Percentiles rank a stretch among this genome's conserved stretches.
These are phyloP conservation scores for Saccharomyces uvarum DNA, from an alignment of 1,139 yeast genomes.

Conservation along the genomic window DNA sequence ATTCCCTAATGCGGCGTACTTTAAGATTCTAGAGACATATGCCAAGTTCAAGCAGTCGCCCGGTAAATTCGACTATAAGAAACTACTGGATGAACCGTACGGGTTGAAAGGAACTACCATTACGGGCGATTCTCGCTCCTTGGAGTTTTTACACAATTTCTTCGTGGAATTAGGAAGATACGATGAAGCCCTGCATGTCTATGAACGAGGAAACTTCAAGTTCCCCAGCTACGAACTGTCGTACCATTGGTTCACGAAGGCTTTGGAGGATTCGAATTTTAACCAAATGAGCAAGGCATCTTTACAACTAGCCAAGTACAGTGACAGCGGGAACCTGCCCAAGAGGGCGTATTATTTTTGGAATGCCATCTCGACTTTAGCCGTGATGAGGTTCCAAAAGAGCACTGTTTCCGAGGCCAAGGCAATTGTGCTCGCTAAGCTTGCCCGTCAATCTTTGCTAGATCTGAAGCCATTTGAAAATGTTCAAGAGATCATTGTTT, in stretches of 20 bases:
- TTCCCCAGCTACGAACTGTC: slow-evolving; percentile 24
- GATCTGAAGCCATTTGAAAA: slow-evolving; percentile 21
- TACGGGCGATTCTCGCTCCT: slow-evolving; percentile 22
- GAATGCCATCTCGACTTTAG: slow-evolving; percentile 26
- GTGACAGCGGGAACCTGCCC: slow-evolving; percentile 7
- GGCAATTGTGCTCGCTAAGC: slow-evolving; percentile 17
- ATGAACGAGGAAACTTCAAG: slow-evolving; percentile 25
- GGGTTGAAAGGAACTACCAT: slow-evolving; percentile 16
- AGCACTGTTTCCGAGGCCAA: slow-evolving; percentile 18
- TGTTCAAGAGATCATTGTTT: slow-evolving; percentile 28
- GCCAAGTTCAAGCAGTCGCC: slow-evolving; percentile 27
- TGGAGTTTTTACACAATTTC: slow-evolving; percentile 23
- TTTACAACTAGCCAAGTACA: slow-evolving; percentile 21
- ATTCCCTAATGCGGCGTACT: slow-evolving; percentile 23
- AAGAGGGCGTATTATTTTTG: slow-evolving; percentile 23
- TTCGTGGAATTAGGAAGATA: slow-evolving; percentile 22
- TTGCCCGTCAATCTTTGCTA: slow-evolving; percentile 20
- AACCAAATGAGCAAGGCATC: slow-evolving; percentile 23
- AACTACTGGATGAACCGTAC: slow-evolving; percentile 13
- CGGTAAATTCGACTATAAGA: slow-evolving; percentile 19
- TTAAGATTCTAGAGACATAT: slow-evolving; percentile 23
- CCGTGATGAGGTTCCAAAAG: slow-evolving; percentile 18
- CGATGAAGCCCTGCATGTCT: slow-evolving; percentile 22
- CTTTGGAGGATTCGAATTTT: slow-evolving; percentile 22
- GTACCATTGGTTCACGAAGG: slow-evolving; percentile 24